Percentiles rank a stretch among this genome's conserved stretches.
Evolutionary conservation across 176 grass and related monocot species (phyloP).

Genomic region (Oryza nivara): DNA sequence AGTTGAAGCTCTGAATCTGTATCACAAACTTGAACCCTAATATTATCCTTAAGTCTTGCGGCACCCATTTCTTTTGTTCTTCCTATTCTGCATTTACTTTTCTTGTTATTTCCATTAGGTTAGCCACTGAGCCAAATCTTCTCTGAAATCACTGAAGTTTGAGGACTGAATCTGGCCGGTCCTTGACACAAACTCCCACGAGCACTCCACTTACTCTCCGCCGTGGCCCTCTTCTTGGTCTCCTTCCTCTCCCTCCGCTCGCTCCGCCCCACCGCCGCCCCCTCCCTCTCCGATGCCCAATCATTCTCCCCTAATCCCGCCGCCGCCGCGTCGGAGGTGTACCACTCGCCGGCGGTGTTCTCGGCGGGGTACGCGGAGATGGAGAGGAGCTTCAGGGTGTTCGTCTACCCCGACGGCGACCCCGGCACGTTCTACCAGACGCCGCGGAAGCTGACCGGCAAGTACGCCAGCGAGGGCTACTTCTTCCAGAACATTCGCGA

Average conservation of each 20-base stretch:
- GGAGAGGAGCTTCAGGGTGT: conserved; percentile 81
- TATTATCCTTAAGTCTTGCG: too few relatives aligned
- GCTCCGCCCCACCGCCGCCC: neutral
- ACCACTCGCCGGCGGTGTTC: conserved; percentile 62
- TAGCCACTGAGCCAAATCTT: too few relatives aligned
- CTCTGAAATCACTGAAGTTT: too few relatives aligned
- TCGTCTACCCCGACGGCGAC: conserved; percentile 89
- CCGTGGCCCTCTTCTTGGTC: neutral
- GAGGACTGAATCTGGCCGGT: too few relatives aligned
- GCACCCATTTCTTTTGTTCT: too few relatives aligned
- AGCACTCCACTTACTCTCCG: neutral
- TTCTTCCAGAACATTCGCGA: conserved; percentile 99
- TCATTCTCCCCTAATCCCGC: neutral
- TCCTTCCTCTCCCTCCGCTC: neutral
- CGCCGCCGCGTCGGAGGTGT: conserved; percentile 18
- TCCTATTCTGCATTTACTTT: too few relatives aligned
- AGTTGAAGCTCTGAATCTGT: too few relatives aligned
- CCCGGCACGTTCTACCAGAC: conserved; percentile 96
- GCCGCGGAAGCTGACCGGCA: conserved; percentile 90
- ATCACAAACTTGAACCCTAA: too few relatives aligned
- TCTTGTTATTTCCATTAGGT: too few relatives aligned
- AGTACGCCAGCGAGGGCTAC: conserved; percentile 96
- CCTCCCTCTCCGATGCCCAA: neutral
- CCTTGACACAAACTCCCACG: neutral
- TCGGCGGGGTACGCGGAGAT: conserved; percentile 63